Base-by-base conservation (phyloP, 1,139 yeast species). In the Taphrina pruni region DNA sequence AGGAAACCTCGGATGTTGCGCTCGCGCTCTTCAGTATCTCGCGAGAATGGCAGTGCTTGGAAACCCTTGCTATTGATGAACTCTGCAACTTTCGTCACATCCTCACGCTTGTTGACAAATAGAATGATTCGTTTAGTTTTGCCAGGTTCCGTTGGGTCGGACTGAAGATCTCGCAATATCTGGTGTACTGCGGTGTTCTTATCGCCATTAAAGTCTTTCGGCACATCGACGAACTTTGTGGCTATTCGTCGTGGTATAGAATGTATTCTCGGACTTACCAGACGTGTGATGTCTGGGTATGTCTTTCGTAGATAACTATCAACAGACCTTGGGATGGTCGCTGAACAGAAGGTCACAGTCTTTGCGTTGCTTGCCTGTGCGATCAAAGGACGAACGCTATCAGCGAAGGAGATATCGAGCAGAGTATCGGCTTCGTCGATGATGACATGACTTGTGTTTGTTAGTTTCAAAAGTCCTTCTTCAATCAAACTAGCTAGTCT, bases 381-480 rank as follows among this genome's bases (percentile, higher is more conserved):
- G 45, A 92, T 78, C 0, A 86, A 84, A 6, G 81, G 78, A 73
- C 86, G 84, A 0, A 97, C 90, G 70, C 87, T 88, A 48, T 84
- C 84, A 17, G 87, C 79, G 85, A 94, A 93, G 0, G 96, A 88
- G 68, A 86, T 85, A 75, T 93, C 97, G 87, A 94, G 84, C 69
- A 94, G 80, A 0, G 97, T 90, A 78, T 94, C 99, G 0, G 99
- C 98, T 78, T 94, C 99, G 77, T 94, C 99, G n/a, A 89, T 84
- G 2, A 90, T 93, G 69, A 90, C 82, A 74, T 84, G 88, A 39
- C 84, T 82, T 67, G 71, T 38, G 74, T 72, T 17, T 79, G 70
- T 21, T 75, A 55, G 43, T 60, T 51, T 12, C 41, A 52, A 17
- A 60, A 52, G 11, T n/a, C 57, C 50, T 48, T 58, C 58, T 65